Conservation (phyloP, 768 basidiomycete species). For the Xerocomus spinulosus region DNA sequence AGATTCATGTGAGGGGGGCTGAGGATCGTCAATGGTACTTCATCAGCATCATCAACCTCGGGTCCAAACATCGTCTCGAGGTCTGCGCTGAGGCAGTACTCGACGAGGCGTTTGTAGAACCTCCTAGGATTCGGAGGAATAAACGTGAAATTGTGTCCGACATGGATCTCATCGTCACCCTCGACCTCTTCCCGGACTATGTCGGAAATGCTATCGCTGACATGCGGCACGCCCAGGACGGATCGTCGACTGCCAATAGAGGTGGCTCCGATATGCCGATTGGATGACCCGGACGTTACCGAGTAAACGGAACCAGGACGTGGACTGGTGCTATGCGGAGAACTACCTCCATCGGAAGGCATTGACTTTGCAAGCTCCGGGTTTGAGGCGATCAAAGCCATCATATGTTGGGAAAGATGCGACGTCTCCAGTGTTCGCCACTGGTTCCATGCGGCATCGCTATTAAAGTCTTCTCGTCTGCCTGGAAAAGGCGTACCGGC, state of each 20-base stretch:
- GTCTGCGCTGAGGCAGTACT: constrained; percentile 78
- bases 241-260: constrained; percentile 72
- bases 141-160: constrained; percentile 78
- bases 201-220: constrained; percentile 30
- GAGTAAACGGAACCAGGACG: constrained; percentile 62
- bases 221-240: constrained; percentile 35
- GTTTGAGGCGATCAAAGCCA: constrained; percentile 80
- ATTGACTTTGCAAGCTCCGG: constrained; percentile 82
- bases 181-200: constrained; percentile 39
- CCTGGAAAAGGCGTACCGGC: constrained; percentile 81
- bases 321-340: constrained; percentile 25
- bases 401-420: constrained; percentile 82
- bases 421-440: constrained; percentile 82
- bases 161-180: constrained; percentile 65
- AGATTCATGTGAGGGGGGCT: constrained; percentile 75
- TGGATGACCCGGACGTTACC: constrained; percentile 30
- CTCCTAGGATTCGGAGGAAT: constrained; percentile 86
- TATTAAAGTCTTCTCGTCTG: constrained; percentile 80
- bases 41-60: constrained; percentile 90
- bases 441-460: constrained; percentile 74
- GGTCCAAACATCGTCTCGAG: constrained; percentile 86
- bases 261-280: constrained; percentile 51
- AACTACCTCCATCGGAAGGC: constrained; percentile 41
- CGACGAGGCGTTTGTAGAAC: constrained; percentile 80
- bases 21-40: constrained; percentile 90